Evolutionary conservation across 495 filamentous ascomycete species (phyloP), one percentile per base, ranked within the genome.

Genomic region (Talaromyces trachyspermus): DNA sequence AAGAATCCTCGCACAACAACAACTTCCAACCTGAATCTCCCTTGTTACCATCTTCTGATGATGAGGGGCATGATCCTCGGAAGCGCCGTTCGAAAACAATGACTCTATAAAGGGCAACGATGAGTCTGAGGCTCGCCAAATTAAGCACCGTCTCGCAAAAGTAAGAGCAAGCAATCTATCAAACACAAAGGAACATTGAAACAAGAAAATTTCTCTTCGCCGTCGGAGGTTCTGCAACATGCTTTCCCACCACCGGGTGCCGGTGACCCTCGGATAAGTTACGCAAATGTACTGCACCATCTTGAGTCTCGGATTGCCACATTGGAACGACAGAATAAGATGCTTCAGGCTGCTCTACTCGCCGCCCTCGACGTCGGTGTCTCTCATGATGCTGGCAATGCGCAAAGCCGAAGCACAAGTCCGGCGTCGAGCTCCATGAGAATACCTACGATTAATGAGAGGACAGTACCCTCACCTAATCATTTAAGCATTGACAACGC

Each of bases 331-430:
- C 69, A 72, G 20, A 72, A 72, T 51, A 64, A 64, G 36, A 58
- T 68, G n/a, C 65, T 72, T 8, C 68, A 71, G 30, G 69, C 69
- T 7, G 69, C 69, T 41, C 61, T 72, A 11, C 45, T 71, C 23
- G 66, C 68, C 1, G 66, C 68, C 15, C 51, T 71, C 20, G 64
- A 68, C 17, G 18, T 51, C 10, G 46, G 46, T 19, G 36, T 49
- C 24, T 49, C 46, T 5, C 38, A 42, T 18, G 38, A 49, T 12
- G 35, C 46, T 18, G 46, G 30, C 11, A 40, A 36, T 32, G 14
- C 41, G 11, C 18, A 36, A 14, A 49, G 46, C 17, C 11, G 35
- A 1, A 18, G 35, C 18, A 15, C 46, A 19, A 49, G 46, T 36
- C 44, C 44, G 8, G 27, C 44, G 9, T 37, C 37, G n/a, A n/a